phyloP scores from a whole-genome alignment of 2,329 filamentous ascomycete species.

The Talaromyces sp. region DNA sequence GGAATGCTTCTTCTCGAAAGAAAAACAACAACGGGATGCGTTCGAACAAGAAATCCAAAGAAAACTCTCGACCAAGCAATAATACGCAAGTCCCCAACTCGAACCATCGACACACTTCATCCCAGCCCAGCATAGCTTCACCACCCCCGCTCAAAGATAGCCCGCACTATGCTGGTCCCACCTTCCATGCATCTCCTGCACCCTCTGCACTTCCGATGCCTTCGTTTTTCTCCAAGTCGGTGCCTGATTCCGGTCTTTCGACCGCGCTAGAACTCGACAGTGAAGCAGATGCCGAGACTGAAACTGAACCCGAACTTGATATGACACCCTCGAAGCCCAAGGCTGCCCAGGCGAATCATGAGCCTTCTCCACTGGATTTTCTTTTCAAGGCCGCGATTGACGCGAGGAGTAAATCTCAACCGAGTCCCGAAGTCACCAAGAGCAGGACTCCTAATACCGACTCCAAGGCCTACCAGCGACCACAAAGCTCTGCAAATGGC shows the following conservation, averaged over 20 bases:
- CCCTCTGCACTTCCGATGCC: constrained; percentile 86
- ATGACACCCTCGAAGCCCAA: constrained; percentile 41
- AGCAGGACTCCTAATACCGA: constrained; percentile 49
- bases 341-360: constrained; percentile 37
- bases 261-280: constrained; percentile 33
- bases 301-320: constrained; percentile 23
- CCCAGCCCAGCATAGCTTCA: constrained; percentile 37
- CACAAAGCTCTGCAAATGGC: constrained; percentile 45
- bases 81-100: constrained; percentile 16
- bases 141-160: constrained; percentile 31
- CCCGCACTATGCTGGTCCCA: constrained; percentile 73
- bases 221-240: constrained; percentile 74
- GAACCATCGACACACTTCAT: constrained; percentile 28
- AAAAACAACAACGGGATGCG: constrained; percentile 30
- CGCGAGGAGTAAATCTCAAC: constrained; percentile 48
- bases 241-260: constrained; percentile 54
- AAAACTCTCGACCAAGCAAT: constrained; percentile 16
- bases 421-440: constrained; percentile 34
- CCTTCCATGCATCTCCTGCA: constrained; percentile 90
- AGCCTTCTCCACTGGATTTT: constrained; percentile 75
- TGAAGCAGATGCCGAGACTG: constrained; percentile 20
- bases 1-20: constrained; percentile 23
- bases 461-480: constrained; percentile 32
- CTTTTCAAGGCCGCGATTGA: constrained; percentile 84
- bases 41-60: constrained; percentile 30